Percentiles rank a stretch among this genome's conserved stretches.
These are phyloP conservation scores for Puccinia polysora DNA, from an alignment of 1,284 basidiomycete species.

Conservation along the genomic window DNA sequence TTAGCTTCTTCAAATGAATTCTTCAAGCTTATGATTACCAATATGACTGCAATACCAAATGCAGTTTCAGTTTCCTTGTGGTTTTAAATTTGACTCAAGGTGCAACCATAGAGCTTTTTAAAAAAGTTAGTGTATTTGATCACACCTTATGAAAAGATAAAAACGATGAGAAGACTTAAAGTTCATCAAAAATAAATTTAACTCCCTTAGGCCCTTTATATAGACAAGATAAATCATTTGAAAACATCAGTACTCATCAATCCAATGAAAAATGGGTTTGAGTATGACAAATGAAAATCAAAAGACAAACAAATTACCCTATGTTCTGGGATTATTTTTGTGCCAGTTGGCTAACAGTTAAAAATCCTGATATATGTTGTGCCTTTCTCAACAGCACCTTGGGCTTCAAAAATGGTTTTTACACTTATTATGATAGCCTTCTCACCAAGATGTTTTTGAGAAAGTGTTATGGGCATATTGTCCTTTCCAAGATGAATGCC, in stretches of 20 bases:
- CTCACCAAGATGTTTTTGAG: conserved; percentile 66
- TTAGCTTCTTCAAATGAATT: conserved; percentile 63
- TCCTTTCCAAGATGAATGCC: conserved; percentile 88
- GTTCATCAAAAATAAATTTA: conserved; percentile 27
- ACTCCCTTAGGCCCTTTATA: conserved; percentile 33
- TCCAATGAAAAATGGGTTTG: background rate
- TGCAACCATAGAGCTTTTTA: conserved; percentile 27
- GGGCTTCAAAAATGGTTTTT: conserved; percentile 65
- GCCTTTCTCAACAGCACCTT: conserved; percentile 56
- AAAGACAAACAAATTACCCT: conserved; percentile 38
- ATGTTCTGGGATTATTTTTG: conserved; percentile 31
- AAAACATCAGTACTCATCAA: background rate
- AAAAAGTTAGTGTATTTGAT: conserved; percentile 36
- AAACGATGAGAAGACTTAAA: background rate
- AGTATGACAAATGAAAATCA: background rate
- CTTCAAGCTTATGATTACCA: conserved; percentile 70
- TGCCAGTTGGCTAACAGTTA: conserved; percentile 46
- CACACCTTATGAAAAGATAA: conserved; percentile 8
- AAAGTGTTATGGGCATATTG: conserved; percentile 72
- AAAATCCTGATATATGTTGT: conserved; percentile 86
- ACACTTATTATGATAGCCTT: conserved; percentile 73
- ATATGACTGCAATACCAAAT: conserved; percentile 78
- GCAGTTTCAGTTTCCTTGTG: conserved; percentile 32
- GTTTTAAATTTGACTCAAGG: background rate
- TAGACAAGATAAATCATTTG: background rate